phyloP scores from a whole-genome alignment of 106 monocot species.

The Acorus calamus region DNA sequence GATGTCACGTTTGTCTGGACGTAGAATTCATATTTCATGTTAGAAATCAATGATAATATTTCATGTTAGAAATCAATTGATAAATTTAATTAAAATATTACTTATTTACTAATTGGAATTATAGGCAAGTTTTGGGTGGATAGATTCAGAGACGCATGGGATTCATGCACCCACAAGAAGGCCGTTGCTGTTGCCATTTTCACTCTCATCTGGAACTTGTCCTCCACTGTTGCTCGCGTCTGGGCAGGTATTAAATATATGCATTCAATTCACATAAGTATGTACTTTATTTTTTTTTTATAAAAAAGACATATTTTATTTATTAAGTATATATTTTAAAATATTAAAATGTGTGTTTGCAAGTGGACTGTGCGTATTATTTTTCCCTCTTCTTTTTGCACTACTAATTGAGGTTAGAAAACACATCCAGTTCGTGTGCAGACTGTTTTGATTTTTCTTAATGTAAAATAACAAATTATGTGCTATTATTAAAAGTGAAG shows the following conservation, averaged over 20 bases:
- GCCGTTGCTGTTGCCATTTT: slow-evolving; percentile 55
- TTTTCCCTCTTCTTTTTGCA: no score
- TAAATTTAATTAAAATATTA: neutral
- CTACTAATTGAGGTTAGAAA: no score
- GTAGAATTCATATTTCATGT: no score
- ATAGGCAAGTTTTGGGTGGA: slow-evolving; percentile 83
- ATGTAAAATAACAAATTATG: no score
- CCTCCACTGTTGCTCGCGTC: slow-evolving; percentile 61
- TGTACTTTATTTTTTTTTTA: neutral
- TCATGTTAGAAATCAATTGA: no score
- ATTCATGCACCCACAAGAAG: slow-evolving; percentile 89
- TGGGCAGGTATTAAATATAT: slow-evolving; percentile 57
- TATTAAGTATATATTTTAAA: neutral
- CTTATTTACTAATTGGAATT: slow-evolving; percentile 12
- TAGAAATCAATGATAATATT: no score
- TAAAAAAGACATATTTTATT: neutral
- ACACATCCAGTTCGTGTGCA: no score
- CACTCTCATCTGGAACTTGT: slow-evolving; percentile 75
- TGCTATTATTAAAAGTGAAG: no score
- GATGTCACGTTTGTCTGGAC: no score
- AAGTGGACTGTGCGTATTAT: no score
- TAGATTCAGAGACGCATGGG: slow-evolving; percentile 78
- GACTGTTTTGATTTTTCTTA: no score
- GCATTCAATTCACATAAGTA: neutral
- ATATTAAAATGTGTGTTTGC: no score